Conservation (phyloP, 257 asterid species). For the Solanum ahanhuiri region DNA sequence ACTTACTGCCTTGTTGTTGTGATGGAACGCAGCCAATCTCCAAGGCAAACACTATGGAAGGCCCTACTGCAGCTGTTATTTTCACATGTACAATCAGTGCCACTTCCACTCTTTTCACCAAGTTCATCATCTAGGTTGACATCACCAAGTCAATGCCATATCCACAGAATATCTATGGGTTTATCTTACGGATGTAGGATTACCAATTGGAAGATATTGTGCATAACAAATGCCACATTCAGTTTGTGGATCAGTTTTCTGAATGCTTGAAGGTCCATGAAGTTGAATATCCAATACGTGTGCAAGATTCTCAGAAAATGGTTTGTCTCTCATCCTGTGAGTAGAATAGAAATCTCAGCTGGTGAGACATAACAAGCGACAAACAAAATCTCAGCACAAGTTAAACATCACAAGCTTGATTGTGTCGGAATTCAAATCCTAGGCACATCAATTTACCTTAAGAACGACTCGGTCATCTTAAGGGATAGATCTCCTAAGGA, state of each 20-base stretch:
- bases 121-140: constrained; percentile 62
- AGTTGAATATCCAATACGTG: constrained; percentile 40
- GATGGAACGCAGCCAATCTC: constrained; percentile 76
- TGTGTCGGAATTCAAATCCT: neutral
- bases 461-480: neutral
- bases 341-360: neutral
- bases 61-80: constrained; percentile 56
- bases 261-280: constrained; percentile 30
- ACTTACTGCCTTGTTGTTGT: constrained; percentile 81
- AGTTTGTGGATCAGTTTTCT: constrained; percentile 43
- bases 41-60: constrained; percentile 71
- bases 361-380: neutral
- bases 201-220: constrained; percentile 72
- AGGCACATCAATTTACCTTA: neutral
- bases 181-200: neutral
- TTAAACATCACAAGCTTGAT: neutral
- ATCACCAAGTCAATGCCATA: constrained; percentile 6
- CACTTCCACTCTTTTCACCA: constrained; percentile 64
- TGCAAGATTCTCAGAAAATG: constrained; percentile 47
- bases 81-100: constrained; percentile 65
- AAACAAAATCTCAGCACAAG: neutral
- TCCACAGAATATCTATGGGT: neutral
- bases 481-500: neutral
- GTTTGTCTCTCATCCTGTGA: constrained; percentile 41
- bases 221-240: constrained; percentile 92